Evolutionary conservation across 306 rosid genomes (phyloP).

Genomic region (Fragaria vesca): DNA sequence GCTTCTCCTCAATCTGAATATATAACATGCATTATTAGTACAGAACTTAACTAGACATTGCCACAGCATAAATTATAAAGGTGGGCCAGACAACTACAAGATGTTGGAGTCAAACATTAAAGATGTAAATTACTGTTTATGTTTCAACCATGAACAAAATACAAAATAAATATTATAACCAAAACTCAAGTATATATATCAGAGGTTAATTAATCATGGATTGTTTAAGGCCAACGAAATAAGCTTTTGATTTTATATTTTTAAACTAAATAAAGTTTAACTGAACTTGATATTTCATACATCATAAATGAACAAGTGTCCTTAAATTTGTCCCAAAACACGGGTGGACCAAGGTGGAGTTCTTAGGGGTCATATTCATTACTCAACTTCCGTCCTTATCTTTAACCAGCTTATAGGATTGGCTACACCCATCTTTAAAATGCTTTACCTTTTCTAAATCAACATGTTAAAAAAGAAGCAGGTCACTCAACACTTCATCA

Average conservation of each 20-base stretch:
- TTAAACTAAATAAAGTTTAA: background rate
- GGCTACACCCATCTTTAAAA: background rate
- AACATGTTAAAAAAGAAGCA: background rate
- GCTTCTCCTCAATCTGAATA: conserved; percentile 93
- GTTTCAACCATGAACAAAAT: background rate
- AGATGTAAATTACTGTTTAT: too few relatives aligned
- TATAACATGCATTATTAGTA: conserved; percentile 12
- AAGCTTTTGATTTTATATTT: background rate
- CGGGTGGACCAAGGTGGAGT: background rate
- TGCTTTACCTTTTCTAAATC: background rate
- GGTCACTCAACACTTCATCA: background rate
- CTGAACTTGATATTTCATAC: background rate
- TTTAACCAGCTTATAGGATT: background rate
- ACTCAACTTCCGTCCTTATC: background rate
- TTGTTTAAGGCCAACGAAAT: background rate
- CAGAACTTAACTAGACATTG: conserved; percentile 14
- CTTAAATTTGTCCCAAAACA: background rate
- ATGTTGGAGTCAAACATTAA: background rate
- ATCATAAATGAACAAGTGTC: background rate
- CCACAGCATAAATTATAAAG: conserved; percentile 10
- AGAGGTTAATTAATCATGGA: background rate
- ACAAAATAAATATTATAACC: background rate
- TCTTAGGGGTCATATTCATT: background rate
- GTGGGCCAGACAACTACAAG: background rate
- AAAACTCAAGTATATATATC: background rate